Base-by-base conservation (phyloP, 192 early-diverging fungal genomes). In the Chytriomyces sp. region DNA sequence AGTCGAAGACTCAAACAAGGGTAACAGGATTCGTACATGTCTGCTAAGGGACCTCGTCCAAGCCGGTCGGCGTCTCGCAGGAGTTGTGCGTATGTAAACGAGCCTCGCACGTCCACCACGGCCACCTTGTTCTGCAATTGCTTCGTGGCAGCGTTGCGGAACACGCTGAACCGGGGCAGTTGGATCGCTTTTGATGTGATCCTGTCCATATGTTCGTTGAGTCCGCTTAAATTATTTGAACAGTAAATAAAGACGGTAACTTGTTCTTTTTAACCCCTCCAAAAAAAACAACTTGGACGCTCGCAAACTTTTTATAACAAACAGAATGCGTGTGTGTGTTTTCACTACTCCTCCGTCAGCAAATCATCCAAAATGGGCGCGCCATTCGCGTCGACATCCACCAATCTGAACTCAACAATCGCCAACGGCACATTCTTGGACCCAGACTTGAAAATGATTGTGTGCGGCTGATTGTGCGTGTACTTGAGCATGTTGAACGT, bases 401-500 rank as follows among this genome's bases (percentile, higher is more conserved):
- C 18, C 13, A 71, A 23, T 24, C 50, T 20, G 26, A 50, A 71
- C 20, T 71, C 49, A 18, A 71, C 26, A 20, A 57, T 43, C n/a
- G 45, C 18, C 20, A 57, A 18, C 10, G 26, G 5, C 20, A 20
- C 16, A 20, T 67, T 71, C 47, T 28, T 71, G 10, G 69, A 26
- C 49, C 26, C 10, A 44, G 24, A 13, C 69, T 71, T 71, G 50
- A 71, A 28, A 5, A 71, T 26, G 18, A 71, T 28, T 9, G 50
- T 71, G 26, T 71, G 20, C 18, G 69, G 69, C 48, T 71, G 69
- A 11, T 45, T 28, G 67, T 47, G 43, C 69, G 69, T 71, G 35
- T 57, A 57, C 6, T 71, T 53, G 20, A 48, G 46, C 69, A 71
- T 57, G 44, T 50, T 50, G 10, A 71, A 8, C 13, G 69, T 59